phyloP scores from a whole-genome alignment of 2,329 filamentous ascomycete species.

The Pestalotiopsis sp. region DNA sequence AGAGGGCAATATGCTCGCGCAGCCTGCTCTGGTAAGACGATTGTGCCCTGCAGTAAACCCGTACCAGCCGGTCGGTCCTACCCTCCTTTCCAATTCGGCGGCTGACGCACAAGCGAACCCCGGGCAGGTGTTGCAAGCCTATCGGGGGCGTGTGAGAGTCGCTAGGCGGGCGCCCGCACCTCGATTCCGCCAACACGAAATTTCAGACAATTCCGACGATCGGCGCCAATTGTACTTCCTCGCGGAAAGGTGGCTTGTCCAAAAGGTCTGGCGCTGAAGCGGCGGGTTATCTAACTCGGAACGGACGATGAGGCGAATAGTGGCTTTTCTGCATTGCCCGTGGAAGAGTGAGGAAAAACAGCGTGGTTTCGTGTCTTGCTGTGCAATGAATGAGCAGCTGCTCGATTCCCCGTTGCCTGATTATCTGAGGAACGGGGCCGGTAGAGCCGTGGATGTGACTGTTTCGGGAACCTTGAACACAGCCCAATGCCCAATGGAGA shows the following conservation, averaged over 20 bases:
- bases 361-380: neutral
- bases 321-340: neutral
- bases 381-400: neutral
- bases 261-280: neutral
- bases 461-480: neutral
- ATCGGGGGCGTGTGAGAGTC: neutral
- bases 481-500: neutral
- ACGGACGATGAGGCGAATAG: neutral
- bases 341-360: neutral
- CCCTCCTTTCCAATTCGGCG: neutral
- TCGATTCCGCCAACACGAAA: neutral
- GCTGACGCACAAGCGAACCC: neutral
- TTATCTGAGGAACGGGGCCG: neutral
- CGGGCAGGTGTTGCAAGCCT: neutral
- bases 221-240: neutral
- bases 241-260: neutral
- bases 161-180: neutral
- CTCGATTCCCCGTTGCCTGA: neutral
- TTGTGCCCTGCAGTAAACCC: neutral
- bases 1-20: neutral
- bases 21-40: conserved; percentile 12
- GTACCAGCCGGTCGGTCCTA: neutral
- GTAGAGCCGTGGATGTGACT: neutral
- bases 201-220: neutral
- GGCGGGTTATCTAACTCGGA: neutral